phyloP scores from a whole-genome alignment of 768 basidiomycete species.

The Naganishia antarctica region DNA sequence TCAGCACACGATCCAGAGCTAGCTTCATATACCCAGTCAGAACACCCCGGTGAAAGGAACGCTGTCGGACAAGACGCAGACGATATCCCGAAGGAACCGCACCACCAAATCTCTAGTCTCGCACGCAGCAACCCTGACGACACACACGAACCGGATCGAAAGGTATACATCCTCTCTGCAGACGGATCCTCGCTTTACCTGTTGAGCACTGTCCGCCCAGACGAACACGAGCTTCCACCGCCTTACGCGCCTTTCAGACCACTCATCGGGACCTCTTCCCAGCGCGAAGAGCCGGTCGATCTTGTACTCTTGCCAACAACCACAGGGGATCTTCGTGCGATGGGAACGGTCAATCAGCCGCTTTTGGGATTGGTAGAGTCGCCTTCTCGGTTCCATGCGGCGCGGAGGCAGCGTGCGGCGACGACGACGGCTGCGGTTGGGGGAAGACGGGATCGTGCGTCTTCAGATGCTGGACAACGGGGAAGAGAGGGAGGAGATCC shows the following conservation, averaged over 20 bases:
- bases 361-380: neutral
- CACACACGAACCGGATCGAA: neutral
- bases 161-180: slow-evolving; percentile 45
- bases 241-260: slow-evolving; percentile 37
- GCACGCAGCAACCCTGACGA: no score
- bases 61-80: no score
- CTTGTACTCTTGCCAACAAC: neutral
- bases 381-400: neutral
- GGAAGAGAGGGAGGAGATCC: no score
- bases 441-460: slow-evolving; percentile 9
- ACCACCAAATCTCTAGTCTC: no score
- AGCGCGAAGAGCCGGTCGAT: neutral
- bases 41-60: no score
- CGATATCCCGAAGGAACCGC: no score
- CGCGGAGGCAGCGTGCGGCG: slow-evolving; percentile 11
- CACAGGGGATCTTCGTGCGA: neutral
- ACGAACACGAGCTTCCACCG: slow-evolving; percentile 42
- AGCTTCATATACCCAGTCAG: no score
- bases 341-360: neutral
- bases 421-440: neutral
- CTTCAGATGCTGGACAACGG: slow-evolving; percentile 6
- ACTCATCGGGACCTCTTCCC: neutral
- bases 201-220: slow-evolving; percentile 37
- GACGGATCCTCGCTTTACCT: slow-evolving; percentile 44
- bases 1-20: no score